Conservation (phyloP, 2,329 filamentous ascomycete genomes). For the Colletotrichum magnum region DNA sequence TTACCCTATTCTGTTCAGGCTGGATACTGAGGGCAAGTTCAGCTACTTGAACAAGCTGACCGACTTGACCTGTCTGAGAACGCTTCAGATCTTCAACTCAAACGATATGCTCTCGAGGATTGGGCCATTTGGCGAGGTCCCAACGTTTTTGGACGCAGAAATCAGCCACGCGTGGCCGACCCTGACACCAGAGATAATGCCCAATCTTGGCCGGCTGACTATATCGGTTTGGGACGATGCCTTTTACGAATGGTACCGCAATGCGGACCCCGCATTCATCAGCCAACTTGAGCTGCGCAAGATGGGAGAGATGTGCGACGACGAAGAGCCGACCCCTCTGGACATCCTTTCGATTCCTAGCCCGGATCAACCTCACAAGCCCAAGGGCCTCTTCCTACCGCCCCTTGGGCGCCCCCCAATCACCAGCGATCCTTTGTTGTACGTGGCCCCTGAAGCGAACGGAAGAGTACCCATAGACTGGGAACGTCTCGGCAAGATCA, state of each 20-base stretch:
- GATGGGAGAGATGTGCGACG: not conserved
- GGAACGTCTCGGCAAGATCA: not conserved
- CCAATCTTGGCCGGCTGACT: constrained; percentile 1
- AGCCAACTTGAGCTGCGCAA: not conserved
- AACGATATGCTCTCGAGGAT: not conserved
- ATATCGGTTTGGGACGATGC: not conserved
- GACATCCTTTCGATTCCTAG: not conserved
- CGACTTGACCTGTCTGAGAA: not conserved
- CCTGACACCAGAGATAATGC: not conserved
- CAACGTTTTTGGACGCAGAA: not conserved
- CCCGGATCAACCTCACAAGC: not conserved
- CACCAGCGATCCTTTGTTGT: too few relatives aligned
- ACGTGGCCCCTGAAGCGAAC: too few relatives aligned
- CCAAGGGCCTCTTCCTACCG: not conserved
- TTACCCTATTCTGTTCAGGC: not conserved
- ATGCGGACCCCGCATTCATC: not conserved
- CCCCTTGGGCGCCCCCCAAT: not conserved
- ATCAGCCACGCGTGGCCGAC: not conserved
- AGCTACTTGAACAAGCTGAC: not conserved
- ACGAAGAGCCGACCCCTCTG: not conserved
- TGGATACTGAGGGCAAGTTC: not conserved
- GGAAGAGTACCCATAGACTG: not conserved
- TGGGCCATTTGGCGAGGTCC: not conserved
- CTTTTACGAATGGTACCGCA: not conserved
- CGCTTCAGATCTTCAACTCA: constrained; percentile 1